Conservation (phyloP, 148 eudicot species). For the Spergularia bocconei region DNA sequence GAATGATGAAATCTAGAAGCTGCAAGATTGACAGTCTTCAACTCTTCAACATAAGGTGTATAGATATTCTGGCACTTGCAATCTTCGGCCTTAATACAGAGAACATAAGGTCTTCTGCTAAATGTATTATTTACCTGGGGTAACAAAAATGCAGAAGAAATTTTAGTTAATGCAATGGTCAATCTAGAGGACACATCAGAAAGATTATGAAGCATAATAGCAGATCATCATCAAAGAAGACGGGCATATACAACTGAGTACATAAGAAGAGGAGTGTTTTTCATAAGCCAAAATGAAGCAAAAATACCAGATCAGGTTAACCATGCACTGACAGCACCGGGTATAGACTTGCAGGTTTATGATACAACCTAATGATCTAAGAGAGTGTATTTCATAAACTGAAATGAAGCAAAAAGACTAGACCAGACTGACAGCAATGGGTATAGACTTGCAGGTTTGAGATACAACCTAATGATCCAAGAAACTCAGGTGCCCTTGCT, state of each 20-base stretch:
- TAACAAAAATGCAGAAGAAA: neutral
- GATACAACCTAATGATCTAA: neutral
- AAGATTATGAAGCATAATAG: too few species aligned
- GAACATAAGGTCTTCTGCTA: neutral
- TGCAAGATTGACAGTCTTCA: neutral
- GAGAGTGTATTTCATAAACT: too few species aligned
- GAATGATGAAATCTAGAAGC: slow-evolving; percentile 1
- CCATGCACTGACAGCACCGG: too few species aligned
- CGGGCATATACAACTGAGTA: too few species aligned
- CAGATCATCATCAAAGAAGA: too few species aligned
- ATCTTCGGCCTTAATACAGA: neutral
- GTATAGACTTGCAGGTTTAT: neutral
- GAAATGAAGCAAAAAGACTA: too few species aligned
- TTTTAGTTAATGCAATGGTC: neutral
- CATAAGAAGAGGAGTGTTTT: too few species aligned
- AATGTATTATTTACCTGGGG: slow-evolving; percentile 14
- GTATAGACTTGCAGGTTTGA: neutral
- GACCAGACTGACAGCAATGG: neutral
- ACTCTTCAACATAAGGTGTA: neutral
- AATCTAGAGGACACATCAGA: neutral
- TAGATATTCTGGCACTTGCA: neutral
- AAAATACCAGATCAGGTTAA: too few species aligned
- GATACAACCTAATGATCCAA: neutral
- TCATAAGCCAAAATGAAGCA: too few species aligned
- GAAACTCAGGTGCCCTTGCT: neutral